Conservation (phyloP, 2,329 filamentous ascomycete species). For the Trichophyton schoenleinii region DNA sequence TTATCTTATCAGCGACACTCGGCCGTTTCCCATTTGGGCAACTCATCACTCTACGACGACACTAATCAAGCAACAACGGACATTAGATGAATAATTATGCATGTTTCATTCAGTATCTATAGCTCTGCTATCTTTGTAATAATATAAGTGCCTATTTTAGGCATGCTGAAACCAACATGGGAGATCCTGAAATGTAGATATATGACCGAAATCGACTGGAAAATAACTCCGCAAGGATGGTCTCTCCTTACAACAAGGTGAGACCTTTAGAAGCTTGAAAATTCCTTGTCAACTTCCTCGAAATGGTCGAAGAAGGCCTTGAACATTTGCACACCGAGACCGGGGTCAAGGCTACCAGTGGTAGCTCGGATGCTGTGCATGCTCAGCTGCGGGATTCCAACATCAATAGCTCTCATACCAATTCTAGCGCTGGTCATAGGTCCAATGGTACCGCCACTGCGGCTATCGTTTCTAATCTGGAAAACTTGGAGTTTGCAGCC, state of each 20-base stretch:
- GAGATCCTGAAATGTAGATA: neutral
- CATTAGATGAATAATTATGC: neutral
- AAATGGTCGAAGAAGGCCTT: slow-evolving; percentile 79
- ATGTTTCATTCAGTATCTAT: neutral
- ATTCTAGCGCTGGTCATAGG: slow-evolving; percentile 72
- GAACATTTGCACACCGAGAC: slow-evolving; percentile 76
- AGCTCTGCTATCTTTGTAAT: neutral
- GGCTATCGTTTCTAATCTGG: slow-evolving; percentile 85
- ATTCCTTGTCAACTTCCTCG: slow-evolving; percentile 74
- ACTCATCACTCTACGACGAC: neutral
- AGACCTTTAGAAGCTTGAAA: slow-evolving; percentile 31
- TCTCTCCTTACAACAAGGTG: slow-evolving; percentile 12
- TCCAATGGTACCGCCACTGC: slow-evolving; percentile 88
- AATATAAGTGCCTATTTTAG: neutral
- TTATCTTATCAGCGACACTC: slow-evolving; percentile 26
- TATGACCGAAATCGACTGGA: neutral
- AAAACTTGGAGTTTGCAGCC: slow-evolving; percentile 69
- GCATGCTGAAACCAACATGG: neutral
- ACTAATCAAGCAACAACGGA: neutral
- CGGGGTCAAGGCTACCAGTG: slow-evolving; percentile 73
- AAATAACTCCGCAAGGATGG: too few species aligned
- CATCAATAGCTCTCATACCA: slow-evolving; percentile 73
- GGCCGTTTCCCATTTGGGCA: neutral
- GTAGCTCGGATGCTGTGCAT: slow-evolving; percentile 92
- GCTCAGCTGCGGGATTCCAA: slow-evolving; percentile 77